A percentile compares a stretch with the other conserved stretches of the same genome.
phyloP scores from a whole-genome alignment of 371 early-diverging fungal species.

The Mortierella sp. region DNA sequence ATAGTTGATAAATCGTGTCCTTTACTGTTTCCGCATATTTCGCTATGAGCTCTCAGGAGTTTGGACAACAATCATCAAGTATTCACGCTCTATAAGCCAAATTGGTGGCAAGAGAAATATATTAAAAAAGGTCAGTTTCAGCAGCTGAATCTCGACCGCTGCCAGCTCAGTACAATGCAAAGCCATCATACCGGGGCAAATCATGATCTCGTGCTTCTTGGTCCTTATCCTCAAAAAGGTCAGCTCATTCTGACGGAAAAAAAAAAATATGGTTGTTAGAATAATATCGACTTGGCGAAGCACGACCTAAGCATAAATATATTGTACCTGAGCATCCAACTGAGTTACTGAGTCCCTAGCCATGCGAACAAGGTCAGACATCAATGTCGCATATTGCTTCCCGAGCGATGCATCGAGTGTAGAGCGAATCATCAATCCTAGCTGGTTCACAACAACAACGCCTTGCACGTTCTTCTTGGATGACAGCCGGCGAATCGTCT shows the following conservation, averaged over 20 bases:
- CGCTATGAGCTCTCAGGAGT: conserved; percentile 69
- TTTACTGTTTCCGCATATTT: not conserved
- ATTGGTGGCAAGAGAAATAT: not conserved
- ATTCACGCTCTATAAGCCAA: conserved; percentile 79
- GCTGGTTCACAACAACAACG: conserved; percentile 81
- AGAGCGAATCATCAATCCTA: conserved; percentile 90
- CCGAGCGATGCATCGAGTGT: conserved; percentile 86
- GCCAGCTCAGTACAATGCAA: not conserved
- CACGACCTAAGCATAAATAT: no score
- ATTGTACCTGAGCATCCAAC: conserved; percentile 76
- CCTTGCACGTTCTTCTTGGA: conserved; percentile 87
- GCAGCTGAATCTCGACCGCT: not conserved
- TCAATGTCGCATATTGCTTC: conserved; percentile 83
- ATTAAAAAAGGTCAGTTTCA: not conserved
- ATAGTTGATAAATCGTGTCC: no score
- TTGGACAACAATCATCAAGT: conserved; percentile 90
- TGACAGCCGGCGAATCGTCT: conserved; percentile 89
- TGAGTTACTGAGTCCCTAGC: conserved; percentile 76
- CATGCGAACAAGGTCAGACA: conserved; percentile 81
- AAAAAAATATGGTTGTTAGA: not conserved
- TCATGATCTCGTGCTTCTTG: conserved; percentile 95
- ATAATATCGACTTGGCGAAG: not conserved
- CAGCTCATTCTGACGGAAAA: conserved; percentile 79
- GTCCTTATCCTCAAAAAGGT: conserved; percentile 94
- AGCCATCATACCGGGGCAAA: conserved; percentile 84